Evolutionary conservation across 2,329 filamentous ascomycete genomes (phyloP).

Genomic region (Helminthosporium solani): DNA sequence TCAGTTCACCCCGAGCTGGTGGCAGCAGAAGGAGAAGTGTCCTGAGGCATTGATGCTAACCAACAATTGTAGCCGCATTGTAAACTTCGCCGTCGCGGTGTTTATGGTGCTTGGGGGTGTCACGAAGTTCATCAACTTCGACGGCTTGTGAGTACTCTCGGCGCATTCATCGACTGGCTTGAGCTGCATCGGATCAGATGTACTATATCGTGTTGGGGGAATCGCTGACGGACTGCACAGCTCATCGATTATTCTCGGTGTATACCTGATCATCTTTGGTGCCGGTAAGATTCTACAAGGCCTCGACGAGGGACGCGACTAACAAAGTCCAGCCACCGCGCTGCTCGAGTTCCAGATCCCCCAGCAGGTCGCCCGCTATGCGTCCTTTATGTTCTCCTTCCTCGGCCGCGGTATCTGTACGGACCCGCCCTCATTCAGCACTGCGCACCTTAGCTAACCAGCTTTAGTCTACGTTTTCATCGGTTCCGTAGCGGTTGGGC

Average conservation of each 20-base stretch:
- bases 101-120: slow-evolving; percentile 86
- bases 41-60: slow-evolving; percentile 13
- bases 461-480: slow-evolving; percentile 91
- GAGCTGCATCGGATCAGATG: slow-evolving; percentile 1
- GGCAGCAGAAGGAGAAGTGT: slow-evolving; percentile 12
- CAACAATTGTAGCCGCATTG: slow-evolving; percentile 69
- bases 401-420: slow-evolving; percentile 90
- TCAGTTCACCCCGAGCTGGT: slow-evolving; percentile 53
- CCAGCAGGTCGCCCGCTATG: slow-evolving; percentile 87
- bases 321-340: slow-evolving; percentile 59
- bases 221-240: slow-evolving; percentile 46
- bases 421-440: slow-evolving; percentile 36
- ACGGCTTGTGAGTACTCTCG: slow-evolving; percentile 44
- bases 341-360: slow-evolving; percentile 86
- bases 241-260: slow-evolving; percentile 73
- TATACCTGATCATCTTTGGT: slow-evolving; percentile 90
- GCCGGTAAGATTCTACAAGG: slow-evolving; percentile 58
- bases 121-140: slow-evolving; percentile 63
- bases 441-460: slow-evolving; percentile 11
- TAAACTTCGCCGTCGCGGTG: slow-evolving; percentile 85
- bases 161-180: slow-evolving; percentile 6
- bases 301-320: slow-evolving; percentile 8
- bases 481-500: slow-evolving; percentile 78
- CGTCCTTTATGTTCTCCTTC: slow-evolving; percentile 97
- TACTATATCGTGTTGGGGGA: not conserved